Conservation (phyloP, 257 asterid species). For the Buddleja alternifolia region DNA sequence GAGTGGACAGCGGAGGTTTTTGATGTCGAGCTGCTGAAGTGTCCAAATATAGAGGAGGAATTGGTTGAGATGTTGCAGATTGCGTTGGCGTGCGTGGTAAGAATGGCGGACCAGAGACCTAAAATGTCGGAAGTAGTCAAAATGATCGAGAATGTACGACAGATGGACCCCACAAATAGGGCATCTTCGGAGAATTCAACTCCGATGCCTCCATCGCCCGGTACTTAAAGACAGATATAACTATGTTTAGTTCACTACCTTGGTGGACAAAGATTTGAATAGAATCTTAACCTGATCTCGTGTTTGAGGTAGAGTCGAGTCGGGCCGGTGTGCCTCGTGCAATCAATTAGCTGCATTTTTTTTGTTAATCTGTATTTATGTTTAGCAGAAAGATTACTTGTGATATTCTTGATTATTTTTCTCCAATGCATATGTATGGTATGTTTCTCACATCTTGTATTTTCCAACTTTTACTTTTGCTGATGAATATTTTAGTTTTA, state of each 20-base stretch:
- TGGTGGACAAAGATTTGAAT: constrained; percentile 41
- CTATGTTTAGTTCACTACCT: constrained; percentile 42
- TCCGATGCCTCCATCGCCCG: constrained; percentile 29
- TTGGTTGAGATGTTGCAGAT: constrained; percentile 82
- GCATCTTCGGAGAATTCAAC: constrained; percentile 32
- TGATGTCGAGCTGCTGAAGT: constrained; percentile 72
- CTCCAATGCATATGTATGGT: background rate
- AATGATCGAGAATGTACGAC: constrained; percentile 61
- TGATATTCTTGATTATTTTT: constrained; percentile 13
- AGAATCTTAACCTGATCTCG: constrained; percentile 22
- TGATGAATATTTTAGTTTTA: too few species aligned
- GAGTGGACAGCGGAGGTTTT: constrained; percentile 97
- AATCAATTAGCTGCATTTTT: background rate
- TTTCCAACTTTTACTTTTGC: background rate
- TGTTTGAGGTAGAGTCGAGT: constrained; percentile 21
- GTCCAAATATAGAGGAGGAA: constrained; percentile 77
- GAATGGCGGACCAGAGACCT: constrained; percentile 72
- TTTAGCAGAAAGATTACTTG: constrained; percentile 18
- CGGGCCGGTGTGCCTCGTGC: constrained; percentile 12
- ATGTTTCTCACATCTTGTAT: background rate
- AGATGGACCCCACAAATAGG: constrained; percentile 25
- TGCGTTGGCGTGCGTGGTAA: constrained; percentile 76
- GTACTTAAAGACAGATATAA: constrained; percentile 15
- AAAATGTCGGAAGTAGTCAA: constrained; percentile 76
- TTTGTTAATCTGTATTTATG: constrained; percentile 20